phyloP scores from a whole-genome alignment of 2,329 filamentous ascomycete species.

The Fusarium pilosicola region DNA sequence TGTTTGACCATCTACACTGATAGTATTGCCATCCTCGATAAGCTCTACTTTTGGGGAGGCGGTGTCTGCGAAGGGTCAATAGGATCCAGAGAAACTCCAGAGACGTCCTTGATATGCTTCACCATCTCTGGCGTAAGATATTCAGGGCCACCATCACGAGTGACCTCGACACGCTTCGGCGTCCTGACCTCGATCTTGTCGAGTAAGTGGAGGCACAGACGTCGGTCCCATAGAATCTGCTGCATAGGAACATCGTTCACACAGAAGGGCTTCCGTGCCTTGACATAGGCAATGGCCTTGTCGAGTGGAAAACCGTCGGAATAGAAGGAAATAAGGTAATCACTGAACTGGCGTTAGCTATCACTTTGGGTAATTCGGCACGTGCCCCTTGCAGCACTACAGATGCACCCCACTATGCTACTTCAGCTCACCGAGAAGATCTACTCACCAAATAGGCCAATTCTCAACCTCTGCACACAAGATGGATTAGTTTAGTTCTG shows the following conservation, averaged over 20 bases:
- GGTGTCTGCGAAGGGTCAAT: conserved; percentile 71
- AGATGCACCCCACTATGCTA: conserved; percentile 45
- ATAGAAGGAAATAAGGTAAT: conserved; percentile 98
- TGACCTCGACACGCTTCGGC: conserved; percentile 88
- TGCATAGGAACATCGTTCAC: conserved; percentile 99
- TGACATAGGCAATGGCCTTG: conserved; percentile 95
- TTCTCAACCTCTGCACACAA: conserved; percentile 78
- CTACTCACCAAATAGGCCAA: conserved; percentile 83
- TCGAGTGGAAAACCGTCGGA: conserved; percentile 97
- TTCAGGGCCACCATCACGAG: conserved; percentile 87
- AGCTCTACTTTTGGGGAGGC: conserved; percentile 79
- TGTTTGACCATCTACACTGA: conserved; percentile 84
- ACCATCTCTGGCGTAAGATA: conserved; percentile 82
- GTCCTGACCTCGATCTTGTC: conserved; percentile 92
- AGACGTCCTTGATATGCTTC: conserved; percentile 81
- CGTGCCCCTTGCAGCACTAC: conserved; percentile 39
- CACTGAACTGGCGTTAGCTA: conserved; percentile 56
- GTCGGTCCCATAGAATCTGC: conserved; percentile 93
- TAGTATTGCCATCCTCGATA: conserved; percentile 87
- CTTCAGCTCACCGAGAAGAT: conserved; percentile 49
- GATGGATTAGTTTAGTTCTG: conserved; percentile 23
- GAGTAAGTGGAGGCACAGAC: conserved; percentile 86
- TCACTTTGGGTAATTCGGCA: conserved; percentile 37
- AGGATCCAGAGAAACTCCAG: conserved; percentile 79
- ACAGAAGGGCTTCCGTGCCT: conserved; percentile 92